These are phyloP conservation scores for Fusarium beomiforme DNA, from an alignment of 2,329 filamentous ascomycete genomes.

Conservation along the genomic window DNA sequence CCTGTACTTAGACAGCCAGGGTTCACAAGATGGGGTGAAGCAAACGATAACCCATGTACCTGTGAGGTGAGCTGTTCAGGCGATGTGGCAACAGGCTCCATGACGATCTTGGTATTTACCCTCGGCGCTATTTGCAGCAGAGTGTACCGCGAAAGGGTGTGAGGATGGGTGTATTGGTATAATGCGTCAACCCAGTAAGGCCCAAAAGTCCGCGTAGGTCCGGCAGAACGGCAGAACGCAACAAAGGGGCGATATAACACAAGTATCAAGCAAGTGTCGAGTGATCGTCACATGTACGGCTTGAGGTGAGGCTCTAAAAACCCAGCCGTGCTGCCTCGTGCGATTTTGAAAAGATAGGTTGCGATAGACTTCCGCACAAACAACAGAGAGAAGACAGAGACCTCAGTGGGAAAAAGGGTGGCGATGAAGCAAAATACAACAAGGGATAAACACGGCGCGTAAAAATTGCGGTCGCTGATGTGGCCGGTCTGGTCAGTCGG, in stretches of 20 bases:
- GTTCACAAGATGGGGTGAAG: conserved; percentile 23
- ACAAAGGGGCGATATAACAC: conserved; percentile 16
- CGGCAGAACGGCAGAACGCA: conserved; percentile 14
- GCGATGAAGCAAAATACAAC: conserved; percentile 21
- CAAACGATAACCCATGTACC: conserved; percentile 47
- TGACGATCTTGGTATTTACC: conserved; percentile 28
- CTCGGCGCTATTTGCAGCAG: conserved; percentile 31
- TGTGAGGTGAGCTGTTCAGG: conserved; percentile 48
- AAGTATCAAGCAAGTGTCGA: conserved; percentile 26
- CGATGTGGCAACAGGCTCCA: conserved; percentile 43
- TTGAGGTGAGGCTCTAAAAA: conserved; percentile 32
- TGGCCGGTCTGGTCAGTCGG: conserved; percentile 34
- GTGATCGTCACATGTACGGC: conserved; percentile 31
- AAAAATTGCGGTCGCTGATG: conserved; percentile 34
- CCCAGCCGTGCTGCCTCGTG: conserved; percentile 17
- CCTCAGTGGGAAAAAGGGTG: conserved; percentile 9
- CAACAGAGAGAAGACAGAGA: conserved; percentile 2
- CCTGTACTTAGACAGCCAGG: conserved; percentile 23
- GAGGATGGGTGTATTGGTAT: conserved; percentile 26
- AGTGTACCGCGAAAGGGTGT: conserved; percentile 26
- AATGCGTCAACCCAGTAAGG: conserved; percentile 5
- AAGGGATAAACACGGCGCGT: conserved; percentile 33
- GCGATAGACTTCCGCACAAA: conserved; percentile 18
- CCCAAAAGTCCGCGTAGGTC: conserved; percentile 7
- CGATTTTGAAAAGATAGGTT: conserved; percentile 21